Evolutionary conservation across 305 asterid species (phyloP).

Genomic region (Fraxinus paxiana): DNA sequence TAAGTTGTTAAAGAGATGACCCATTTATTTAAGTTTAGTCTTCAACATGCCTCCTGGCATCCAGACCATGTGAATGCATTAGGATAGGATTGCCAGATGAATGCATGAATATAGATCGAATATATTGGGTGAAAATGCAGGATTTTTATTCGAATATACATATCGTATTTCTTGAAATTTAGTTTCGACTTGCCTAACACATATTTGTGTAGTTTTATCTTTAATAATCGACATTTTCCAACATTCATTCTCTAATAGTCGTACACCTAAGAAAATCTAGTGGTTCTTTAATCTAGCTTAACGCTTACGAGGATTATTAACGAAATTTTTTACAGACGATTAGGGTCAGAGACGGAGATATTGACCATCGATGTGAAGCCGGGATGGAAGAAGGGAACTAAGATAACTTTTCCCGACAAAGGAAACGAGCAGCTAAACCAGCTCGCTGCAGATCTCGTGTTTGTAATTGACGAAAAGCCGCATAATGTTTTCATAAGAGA

Average conservation of each 20-base stretch:
- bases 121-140: background rate
- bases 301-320: background rate
- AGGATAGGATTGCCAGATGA: background rate
- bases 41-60: background rate
- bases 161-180: background rate
- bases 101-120: background rate
- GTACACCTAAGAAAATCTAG: background rate
- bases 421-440: conserved; percentile 79
- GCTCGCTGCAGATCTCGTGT: conserved; percentile 80
- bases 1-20: conserved; percentile 8
- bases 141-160: background rate
- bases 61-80: background rate
- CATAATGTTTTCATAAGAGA: conserved; percentile 61
- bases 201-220: background rate
- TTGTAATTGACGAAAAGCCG: conserved; percentile 84
- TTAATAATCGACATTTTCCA: background rate
- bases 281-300: background rate
- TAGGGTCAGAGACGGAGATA: conserved; percentile 56
- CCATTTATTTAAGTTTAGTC: background rate
- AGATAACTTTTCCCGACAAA: conserved; percentile 83
- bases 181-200: background rate
- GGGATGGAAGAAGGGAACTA: conserved; percentile 91
- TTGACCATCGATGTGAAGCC: conserved; percentile 75
- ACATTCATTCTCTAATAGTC: background rate
- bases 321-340: conserved; percentile 33